Base-by-base conservation (phyloP, 257 asterid genomes). In the Jaltomata sinuosa region DNA sequence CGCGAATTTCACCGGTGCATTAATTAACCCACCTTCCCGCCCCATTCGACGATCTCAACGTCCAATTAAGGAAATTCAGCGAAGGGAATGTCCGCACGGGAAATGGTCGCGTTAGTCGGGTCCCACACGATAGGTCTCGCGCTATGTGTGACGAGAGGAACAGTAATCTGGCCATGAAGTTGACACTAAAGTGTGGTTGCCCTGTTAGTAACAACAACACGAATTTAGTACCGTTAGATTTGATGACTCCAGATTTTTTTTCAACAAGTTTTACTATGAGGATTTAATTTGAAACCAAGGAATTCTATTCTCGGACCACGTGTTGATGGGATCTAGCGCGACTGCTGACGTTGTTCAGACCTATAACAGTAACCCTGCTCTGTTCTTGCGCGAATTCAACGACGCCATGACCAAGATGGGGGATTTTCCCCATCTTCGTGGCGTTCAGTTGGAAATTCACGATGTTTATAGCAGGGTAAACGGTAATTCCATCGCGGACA, bases 321-420 rank as follows among this genome's bases (percentile, higher is more conserved):
- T 62, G n/a, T 29, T 82, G 47, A 64, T 67, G 65, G 61, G 32
- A 31, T 47, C 62, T 16, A 47, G 16, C 9, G 5, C 80, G 32
- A 82, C 80, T 5, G 12, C 16, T 16, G 3, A 69, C 9, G 36
- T 72, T 72, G 85, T 82, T 12, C 42, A 34, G 8, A 2, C 21
- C 65, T 82, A 65, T 55, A 45, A 76, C 25, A 72, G 21, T 27
- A 55, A 47, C 31, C 29, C 61, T 69, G 5, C 0, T 38, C 32
- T 47, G n/a, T 82, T 82, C 25, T 38, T 64, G 3, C 12, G 22
- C 16, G 80, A 82, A 19, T 82, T 82, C 52, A 64, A 64, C 14
- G 80, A 61, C 11, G 85, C 80, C 65, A 82, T 82, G 85, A 64
- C 16, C 3, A 82, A 82, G 47, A 29, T 82, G 85, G 77, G 85